A percentile compares a stretch with the other conserved stretches of the same genome.
Evolutionary conservation across 495 filamentous ascomycete species (phyloP).

Genomic region (Penicillium longicatenatum): DNA sequence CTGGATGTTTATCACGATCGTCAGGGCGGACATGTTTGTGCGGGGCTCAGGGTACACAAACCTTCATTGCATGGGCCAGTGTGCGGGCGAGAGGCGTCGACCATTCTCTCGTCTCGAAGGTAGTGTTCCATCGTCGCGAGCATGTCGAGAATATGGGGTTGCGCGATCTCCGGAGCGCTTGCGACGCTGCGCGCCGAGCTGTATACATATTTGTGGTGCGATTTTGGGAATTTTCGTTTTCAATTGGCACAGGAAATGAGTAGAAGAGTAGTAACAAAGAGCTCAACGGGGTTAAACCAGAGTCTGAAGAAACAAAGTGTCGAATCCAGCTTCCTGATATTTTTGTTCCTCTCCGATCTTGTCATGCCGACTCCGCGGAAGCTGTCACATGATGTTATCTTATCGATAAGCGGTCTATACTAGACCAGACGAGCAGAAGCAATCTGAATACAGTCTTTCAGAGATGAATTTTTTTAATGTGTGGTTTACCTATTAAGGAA

Average conservation of each 20-base stretch:
- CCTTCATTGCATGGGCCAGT: constrained; percentile 80
- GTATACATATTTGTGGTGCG: constrained; percentile 35
- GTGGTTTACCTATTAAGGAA: neutral
- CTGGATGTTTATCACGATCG: constrained; percentile 39
- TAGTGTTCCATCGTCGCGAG: constrained; percentile 38
- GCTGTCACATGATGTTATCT: constrained; percentile 2
- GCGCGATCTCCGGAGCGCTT: constrained; percentile 30
- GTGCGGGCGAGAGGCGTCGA: constrained; percentile 88
- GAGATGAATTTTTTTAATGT: no score
- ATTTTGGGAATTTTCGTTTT: neutral
- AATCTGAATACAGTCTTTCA: no score
- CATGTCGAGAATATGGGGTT: constrained; percentile 14
- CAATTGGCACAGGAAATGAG: neutral
- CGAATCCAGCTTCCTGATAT: neutral
- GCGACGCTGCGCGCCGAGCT: constrained; percentile 37
- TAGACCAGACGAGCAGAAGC: no score
- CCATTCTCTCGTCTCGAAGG: constrained; percentile 60
- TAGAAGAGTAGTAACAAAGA: neutral
- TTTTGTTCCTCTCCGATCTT: constrained; percentile 3
- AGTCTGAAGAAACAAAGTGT: neutral
- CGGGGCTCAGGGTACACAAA: constrained; percentile 33
- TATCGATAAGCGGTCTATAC: neutral
- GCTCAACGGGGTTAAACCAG: neutral
- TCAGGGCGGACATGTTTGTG: neutral
- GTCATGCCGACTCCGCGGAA: neutral